Conservation (phyloP, 495 filamentous ascomycete genomes). For the Rhypophila decipiens region DNA sequence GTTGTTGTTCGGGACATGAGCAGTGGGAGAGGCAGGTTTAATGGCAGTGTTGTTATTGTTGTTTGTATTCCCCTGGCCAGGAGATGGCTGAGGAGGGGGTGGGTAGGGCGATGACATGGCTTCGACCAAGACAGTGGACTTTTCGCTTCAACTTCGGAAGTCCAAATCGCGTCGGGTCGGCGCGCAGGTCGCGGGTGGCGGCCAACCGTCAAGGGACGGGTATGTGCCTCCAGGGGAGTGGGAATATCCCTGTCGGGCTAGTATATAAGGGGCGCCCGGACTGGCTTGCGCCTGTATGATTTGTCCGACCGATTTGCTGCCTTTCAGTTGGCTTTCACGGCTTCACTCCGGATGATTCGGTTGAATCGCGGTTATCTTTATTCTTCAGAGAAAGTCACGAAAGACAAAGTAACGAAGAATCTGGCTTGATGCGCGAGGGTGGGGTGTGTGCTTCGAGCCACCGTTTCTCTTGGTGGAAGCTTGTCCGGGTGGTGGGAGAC, state of each 20-base stretch:
- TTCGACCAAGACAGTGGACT: background rate
- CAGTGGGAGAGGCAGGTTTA: background rate
- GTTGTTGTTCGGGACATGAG: background rate
- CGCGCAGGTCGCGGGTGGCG: no score
- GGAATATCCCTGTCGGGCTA: background rate
- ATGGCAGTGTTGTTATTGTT: background rate
- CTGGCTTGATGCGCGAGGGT: no score
- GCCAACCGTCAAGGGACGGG: background rate
- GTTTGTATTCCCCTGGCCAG: background rate
- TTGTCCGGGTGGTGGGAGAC: no score
- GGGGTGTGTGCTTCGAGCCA: no score
- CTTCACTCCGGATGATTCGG: conserved; percentile 9
- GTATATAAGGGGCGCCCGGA: no score
- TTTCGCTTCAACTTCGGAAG: no score
- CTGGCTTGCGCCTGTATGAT: no score
- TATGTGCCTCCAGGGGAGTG: background rate
- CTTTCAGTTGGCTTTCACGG: background rate
- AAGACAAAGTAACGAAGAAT: no score
- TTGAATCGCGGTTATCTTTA: conserved; percentile 9
- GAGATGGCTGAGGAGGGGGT: background rate
- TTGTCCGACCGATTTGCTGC: background rate
- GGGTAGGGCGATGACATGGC: conserved; percentile 5
- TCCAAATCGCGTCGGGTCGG: no score
- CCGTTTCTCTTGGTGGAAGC: no score
- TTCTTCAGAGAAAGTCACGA: background rate